phyloP scores from a whole-genome alignment of 2,329 filamentous ascomycete genomes.

The Apiospora sp. region DNA sequence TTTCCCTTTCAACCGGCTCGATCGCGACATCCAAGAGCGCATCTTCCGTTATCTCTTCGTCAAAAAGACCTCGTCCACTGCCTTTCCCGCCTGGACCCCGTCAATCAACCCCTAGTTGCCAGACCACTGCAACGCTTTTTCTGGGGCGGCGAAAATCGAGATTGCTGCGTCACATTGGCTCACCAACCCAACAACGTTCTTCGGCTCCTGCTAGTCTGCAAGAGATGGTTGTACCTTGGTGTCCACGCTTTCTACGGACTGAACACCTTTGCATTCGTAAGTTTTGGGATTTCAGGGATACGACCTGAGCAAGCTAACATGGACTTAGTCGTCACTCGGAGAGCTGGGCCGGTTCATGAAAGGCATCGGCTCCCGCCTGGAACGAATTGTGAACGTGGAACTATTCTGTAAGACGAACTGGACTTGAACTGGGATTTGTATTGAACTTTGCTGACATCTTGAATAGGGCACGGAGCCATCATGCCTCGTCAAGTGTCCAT shows the following conservation, averaged over 20 bases:
- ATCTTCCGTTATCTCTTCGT: conserved; percentile 45
- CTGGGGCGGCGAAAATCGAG: conserved; percentile 36
- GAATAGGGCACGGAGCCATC: conserved; percentile 29
- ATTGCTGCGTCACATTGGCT: conserved; percentile 44
- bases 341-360: conserved; percentile 57
- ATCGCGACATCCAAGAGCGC: conserved; percentile 34
- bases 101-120: conserved; percentile 15
- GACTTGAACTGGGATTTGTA: conserved; percentile 15
- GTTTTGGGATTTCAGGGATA: not conserved
- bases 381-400: conserved; percentile 55
- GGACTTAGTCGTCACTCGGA: conserved; percentile 53
- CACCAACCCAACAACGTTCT: conserved; percentile 48
- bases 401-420: conserved; percentile 45
- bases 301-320: not conserved
- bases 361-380: conserved; percentile 50
- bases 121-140: conserved; percentile 48
- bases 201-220: conserved; percentile 48
- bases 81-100: conserved; percentile 50
- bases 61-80: conserved; percentile 47
- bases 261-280: conserved; percentile 57
- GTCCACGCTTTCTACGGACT: conserved; percentile 55
- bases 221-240: conserved; percentile 50
- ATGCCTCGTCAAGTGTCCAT: conserved; percentile 30
- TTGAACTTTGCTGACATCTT: not conserved
- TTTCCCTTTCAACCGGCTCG: conserved; percentile 36